phyloP scores from a whole-genome alignment of 441 rosid genomes.

The Mallotus japonicus region DNA sequence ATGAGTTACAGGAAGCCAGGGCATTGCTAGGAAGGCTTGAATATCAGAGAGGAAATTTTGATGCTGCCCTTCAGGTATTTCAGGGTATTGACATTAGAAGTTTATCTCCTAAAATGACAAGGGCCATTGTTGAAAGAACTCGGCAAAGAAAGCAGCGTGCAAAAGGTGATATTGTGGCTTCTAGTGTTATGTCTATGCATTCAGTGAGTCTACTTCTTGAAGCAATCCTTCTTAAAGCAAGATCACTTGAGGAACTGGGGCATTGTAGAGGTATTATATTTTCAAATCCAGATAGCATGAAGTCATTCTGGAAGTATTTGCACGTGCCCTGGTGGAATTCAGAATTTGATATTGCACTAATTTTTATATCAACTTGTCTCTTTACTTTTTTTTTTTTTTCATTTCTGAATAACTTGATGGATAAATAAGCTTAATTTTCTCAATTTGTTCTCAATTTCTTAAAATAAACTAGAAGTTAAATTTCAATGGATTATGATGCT shows the following conservation, averaged over 20 bases:
- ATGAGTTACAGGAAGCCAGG: conserved; percentile 78
- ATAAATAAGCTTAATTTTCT: background rate
- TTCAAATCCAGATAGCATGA: background rate
- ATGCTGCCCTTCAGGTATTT: conserved; percentile 96
- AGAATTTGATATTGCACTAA: background rate
- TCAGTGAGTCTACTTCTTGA: conserved; percentile 84
- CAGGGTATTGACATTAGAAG: conserved; percentile 75
- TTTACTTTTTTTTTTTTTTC: no score
- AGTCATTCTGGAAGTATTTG: background rate
- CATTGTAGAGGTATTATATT: conserved; percentile 48
- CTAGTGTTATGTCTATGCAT: conserved; percentile 74
- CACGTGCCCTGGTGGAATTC: background rate
- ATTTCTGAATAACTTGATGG: background rate
- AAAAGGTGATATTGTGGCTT: conserved; percentile 45
- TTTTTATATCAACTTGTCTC: background rate
- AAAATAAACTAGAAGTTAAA: background rate
- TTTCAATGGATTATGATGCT: conserved; percentile 24
- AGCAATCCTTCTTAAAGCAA: conserved; percentile 82
- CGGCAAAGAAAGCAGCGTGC: conserved; percentile 54
- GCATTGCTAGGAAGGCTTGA: conserved; percentile 93
- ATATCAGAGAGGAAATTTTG: conserved; percentile 83
- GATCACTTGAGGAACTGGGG: conserved; percentile 70
- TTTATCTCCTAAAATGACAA: conserved; percentile 64
- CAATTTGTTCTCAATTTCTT: background rate
- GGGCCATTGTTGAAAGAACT: conserved; percentile 61